Evolutionary conservation across 768 basidiomycete species (phyloP), one percentile per base, ranked within the genome.

Genomic region (Mycena sanguinolenta): DNA sequence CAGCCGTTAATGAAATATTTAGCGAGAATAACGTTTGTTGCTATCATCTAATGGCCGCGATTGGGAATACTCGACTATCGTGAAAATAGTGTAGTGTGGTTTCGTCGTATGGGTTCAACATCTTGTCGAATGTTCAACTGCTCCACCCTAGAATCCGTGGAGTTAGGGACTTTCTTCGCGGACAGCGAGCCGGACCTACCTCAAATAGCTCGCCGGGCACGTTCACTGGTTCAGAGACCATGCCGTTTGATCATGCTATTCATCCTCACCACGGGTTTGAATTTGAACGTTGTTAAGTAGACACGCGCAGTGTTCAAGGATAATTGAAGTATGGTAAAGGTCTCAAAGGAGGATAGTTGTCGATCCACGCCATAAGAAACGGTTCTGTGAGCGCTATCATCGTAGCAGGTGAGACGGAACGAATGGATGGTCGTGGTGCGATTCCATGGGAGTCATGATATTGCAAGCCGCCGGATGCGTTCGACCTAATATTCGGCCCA

Each of bases 321-420:
- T 53, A 19, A 27, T 27, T 8, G 28, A 17, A 28, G 16, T 16
- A 30, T 19, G 17, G 52, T 16, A 28, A 53, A 3, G 52, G 30
- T 23, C 49, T 58, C 58, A 60, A 42, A 1, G 60, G 67, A 2
- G 60, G 67, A 42, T 57, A 62, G 21, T 73, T 65, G 30, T 60
- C 70, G 54, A 71, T 79, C 83, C 83, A 84, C 16, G 77, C 77
- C 82, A 86, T 82, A 25, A 86, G 79, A 63, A 77, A 82, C 4
- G 84, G 84, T 52, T 86, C 85, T 2, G 84, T 83, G 72, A 85
- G 77, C 21, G 84, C 84, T 4, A 85, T 83, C 17, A 86, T 72
- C 6, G 84, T 84, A 36, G 82, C 78, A 0, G 84, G 80, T 13
- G 83, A 78, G 46, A 82, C 76, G 3, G 82, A 79, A 28, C 81